Evolutionary conservation across 2,329 filamentous ascomycete species (phyloP).

Genomic region (Fusarium oligoseptatum): DNA sequence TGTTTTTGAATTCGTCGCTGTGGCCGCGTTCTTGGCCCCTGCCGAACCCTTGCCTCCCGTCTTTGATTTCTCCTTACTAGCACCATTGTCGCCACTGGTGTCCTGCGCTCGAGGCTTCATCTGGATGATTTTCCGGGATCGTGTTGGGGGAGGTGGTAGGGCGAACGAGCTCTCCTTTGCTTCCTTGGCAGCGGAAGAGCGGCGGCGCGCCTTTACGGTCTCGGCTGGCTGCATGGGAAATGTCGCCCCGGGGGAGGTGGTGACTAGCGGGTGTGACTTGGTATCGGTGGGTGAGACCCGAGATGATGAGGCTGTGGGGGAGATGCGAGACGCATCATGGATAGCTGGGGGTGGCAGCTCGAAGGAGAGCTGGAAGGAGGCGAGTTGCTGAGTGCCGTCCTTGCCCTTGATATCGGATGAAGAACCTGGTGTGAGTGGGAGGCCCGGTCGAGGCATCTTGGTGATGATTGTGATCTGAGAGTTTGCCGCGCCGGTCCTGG

Average conservation of each 20-base stretch:
- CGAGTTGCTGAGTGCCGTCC: constrained; percentile 72
- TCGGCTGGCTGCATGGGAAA: constrained; percentile 65
- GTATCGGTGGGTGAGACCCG: constrained; percentile 46
- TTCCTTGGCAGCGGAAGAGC: constrained; percentile 61
- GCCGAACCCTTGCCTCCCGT: constrained; percentile 38
- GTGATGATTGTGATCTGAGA: constrained; percentile 8
- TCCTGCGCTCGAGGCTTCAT: constrained; percentile 81
- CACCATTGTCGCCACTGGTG: constrained; percentile 45
- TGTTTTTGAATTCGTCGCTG: constrained; percentile 37
- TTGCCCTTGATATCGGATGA: constrained; percentile 84
- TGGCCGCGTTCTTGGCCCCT: constrained; percentile 25
- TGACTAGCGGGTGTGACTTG: constrained; percentile 49
- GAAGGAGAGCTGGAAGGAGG: constrained; percentile 76
- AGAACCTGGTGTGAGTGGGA: constrained; percentile 81
- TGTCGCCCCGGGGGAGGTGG: constrained; percentile 44
- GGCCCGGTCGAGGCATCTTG: constrained; percentile 51
- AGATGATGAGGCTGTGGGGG: constrained; percentile 51
- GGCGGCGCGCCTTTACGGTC: constrained; percentile 66
- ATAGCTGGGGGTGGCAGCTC: constrained; percentile 83
- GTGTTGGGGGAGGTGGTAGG: constrained; percentile 90
- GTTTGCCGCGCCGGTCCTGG: neutral
- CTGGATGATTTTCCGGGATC: constrained; percentile 96
- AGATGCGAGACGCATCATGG: constrained; percentile 61
- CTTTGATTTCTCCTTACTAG: constrained; percentile 44
- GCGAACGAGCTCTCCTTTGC: constrained; percentile 76